Base-by-base conservation (phyloP, 1,284 basidiomycete species). In the Thelephora terrestris region DNA sequence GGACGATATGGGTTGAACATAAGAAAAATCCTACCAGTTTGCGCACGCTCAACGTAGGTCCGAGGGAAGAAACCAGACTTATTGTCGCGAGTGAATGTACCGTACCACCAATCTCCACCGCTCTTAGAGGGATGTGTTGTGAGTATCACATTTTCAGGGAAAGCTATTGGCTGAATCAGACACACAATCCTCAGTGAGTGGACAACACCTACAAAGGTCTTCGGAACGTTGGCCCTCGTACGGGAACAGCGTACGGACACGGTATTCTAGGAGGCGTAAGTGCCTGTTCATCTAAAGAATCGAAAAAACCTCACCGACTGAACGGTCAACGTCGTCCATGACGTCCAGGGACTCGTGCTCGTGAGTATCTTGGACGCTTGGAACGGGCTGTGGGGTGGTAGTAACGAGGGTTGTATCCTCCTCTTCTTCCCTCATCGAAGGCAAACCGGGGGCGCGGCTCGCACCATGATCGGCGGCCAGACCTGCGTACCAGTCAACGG, bases 101-200 rank as follows among this genome's bases (percentile, higher is more conserved):
- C 95, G 63, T 89, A 91, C 88, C 92, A 94, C 95, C 96, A 99
- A 59, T 94, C 91, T 18, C 80, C 75, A 35, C 77, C 81, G 42
- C 79, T 75, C 64, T 90, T 94, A 7, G 91, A 86, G 0, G 93
- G 92, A 64, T 94, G 79, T 2, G 88, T 91, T 18, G 71, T 67
- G 18, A 99, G 68, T 40, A 95, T 72, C 14, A 83, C 61, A 62
- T 97, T 94, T 62, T 91, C 85, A 24, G 69, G 75, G 65, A 99
- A 97, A 20, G 77, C 88, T 91, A 53, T 10, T 42, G 32, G 40
- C n/a, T 6, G 49, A 56, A 55, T 45, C 50, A 49, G 44, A 40
- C 27, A 23, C 7, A 29, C 7, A 36, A 25, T 4, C 12, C 7
- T 20, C 7, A 49, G 14, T 36, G 35, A 48, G 48, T 2, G 5